phyloP scores from a whole-genome alignment of 83 land plant species.

The Larix sibirica region DNA sequence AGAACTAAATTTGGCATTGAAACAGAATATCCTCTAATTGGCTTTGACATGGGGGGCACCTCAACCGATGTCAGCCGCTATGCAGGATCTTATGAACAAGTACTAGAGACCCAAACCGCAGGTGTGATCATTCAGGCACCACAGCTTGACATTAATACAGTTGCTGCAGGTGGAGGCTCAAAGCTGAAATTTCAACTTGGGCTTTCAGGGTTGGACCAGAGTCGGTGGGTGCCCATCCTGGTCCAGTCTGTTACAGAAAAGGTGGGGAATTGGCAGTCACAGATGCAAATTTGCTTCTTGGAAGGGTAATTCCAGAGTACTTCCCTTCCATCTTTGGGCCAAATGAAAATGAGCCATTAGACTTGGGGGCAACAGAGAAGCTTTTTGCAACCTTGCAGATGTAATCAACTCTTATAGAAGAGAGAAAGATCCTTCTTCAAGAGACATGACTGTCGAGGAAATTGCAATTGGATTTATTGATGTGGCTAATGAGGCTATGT shows the following conservation, averaged over 20 bases:
- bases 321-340: slow-evolving; percentile 99
- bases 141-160: slow-evolving; percentile 97
- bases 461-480: slow-evolving; percentile 94
- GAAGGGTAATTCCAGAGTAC: slow-evolving; percentile 92
- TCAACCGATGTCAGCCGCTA: slow-evolving; percentile 99
- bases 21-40: slow-evolving; percentile 87
- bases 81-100: slow-evolving; percentile 89
- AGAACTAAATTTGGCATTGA: slow-evolving; percentile 86
- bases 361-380: slow-evolving; percentile 68
- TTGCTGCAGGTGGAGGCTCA: slow-evolving; percentile 99
- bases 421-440: slow-evolving; percentile 69
- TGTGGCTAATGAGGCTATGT: slow-evolving; percentile 99
- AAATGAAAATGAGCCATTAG: slow-evolving; percentile 86
- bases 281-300: slow-evolving; percentile 93
- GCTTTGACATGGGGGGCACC: slow-evolving; percentile 99
- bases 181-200: slow-evolving; percentile 93
- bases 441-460: slow-evolving; percentile 91
- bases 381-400: slow-evolving; percentile 59
- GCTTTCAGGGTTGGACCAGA: slow-evolving; percentile 96
- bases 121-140: slow-evolving; percentile 99
- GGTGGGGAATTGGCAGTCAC: slow-evolving; percentile 97
- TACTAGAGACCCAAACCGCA: slow-evolving; percentile 94
- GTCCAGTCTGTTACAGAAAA: slow-evolving; percentile 98
- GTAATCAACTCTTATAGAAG: slow-evolving; percentile 73
- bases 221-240: slow-evolving; percentile 99